Evolutionary conservation across 306 rosid genomes (phyloP).

Genomic region (Cucurbita argyrosperma): DNA sequence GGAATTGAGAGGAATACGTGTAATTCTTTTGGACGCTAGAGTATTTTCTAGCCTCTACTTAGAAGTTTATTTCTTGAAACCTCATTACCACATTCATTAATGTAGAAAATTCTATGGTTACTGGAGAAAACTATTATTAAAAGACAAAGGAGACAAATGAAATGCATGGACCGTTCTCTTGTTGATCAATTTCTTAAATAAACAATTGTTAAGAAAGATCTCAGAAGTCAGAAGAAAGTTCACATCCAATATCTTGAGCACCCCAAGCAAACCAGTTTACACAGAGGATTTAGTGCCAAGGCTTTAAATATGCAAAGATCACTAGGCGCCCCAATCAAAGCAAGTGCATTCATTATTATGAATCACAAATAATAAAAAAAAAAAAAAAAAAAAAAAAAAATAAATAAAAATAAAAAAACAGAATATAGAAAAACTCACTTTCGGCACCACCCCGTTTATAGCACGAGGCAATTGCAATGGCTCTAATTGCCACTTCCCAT

Average conservation of each 20-base stretch:
- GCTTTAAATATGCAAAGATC: neutral
- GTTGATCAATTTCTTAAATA: neutral
- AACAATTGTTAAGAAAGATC: neutral
- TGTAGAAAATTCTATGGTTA: neutral
- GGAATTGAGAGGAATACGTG: neutral
- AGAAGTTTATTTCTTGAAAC: neutral
- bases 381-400: neutral
- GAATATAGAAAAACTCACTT: conserved; percentile 28
- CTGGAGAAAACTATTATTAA: neutral
- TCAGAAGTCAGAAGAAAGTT: neutral
- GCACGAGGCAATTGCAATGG: conserved; percentile 72
- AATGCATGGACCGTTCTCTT: neutral
- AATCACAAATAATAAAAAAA: conserved; percentile 6
- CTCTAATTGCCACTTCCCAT: conserved; percentile 88
- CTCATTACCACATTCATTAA: neutral
- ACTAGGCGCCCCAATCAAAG: neutral
- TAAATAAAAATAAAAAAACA: neutral
- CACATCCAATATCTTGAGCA: neutral
- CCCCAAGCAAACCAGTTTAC: neutral
- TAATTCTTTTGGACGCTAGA: neutral
- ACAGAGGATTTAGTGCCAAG: neutral
- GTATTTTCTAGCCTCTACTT: neutral
- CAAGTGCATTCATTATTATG: neutral
- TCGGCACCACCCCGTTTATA: conserved; percentile 70
- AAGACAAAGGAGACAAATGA: neutral